Conservation (phyloP, 805 yeast genomes). For the Sporopachydermia lactativora region DNA sequence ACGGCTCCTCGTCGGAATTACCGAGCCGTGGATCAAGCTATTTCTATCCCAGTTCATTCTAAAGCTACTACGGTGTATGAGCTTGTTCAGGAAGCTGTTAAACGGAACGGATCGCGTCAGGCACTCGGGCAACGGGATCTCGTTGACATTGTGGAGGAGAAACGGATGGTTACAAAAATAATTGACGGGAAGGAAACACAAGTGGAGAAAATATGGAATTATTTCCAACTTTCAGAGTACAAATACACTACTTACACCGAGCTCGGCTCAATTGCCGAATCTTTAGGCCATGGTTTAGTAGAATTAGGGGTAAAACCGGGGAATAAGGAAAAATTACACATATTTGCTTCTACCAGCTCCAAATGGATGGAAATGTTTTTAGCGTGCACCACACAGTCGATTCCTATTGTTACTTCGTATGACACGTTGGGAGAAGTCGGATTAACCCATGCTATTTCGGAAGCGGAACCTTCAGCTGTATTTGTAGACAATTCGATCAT, state of each 20-base stretch:
- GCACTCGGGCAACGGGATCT: constrained; percentile 74
- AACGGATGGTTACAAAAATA: constrained; percentile 55
- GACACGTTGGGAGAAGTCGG: constrained; percentile 89
- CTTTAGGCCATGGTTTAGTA: constrained; percentile 62
- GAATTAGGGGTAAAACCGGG: constrained; percentile 56
- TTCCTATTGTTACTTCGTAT: constrained; percentile 90
- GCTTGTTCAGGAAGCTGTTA: constrained; percentile 45
- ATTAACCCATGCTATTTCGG: constrained; percentile 68
- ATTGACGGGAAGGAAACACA: constrained; percentile 62
- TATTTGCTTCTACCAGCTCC: constrained; percentile 78
- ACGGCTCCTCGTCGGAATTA: constrained; percentile 71
- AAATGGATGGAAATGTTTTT: constrained; percentile 84
- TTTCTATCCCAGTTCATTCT: constrained; percentile 44
- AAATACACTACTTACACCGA: constrained; percentile 48
- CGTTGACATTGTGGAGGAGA: constrained; percentile 60
- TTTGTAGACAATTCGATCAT: constrained; percentile 76
- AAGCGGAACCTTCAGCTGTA: constrained; percentile 67
- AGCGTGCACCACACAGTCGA: constrained; percentile 63
- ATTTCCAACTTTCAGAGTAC: constrained; percentile 67
- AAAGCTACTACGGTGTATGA: constrained; percentile 61
- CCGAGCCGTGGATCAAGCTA: constrained; percentile 11
- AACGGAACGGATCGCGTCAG: constrained; percentile 34
- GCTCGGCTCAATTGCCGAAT: constrained; percentile 32
- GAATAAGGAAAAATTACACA: constrained; percentile 51
- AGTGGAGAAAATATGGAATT: constrained; percentile 80